phyloP scores from a whole-genome alignment of 2,329 filamentous ascomycete species.

The Thielaviopsis populi region DNA sequence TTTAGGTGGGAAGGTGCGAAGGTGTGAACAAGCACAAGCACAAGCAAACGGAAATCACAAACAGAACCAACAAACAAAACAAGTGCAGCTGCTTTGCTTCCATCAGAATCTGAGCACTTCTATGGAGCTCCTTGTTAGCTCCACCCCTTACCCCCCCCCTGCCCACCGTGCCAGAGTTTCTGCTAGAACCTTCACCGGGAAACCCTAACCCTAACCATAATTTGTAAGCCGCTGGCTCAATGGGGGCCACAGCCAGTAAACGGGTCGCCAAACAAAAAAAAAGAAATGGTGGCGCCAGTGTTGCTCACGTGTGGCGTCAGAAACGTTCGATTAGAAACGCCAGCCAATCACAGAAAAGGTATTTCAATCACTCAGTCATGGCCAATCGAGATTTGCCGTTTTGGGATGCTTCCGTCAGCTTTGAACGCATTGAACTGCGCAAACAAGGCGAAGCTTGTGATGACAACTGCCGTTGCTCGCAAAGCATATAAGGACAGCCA shows the following conservation, averaged over 20 bases:
- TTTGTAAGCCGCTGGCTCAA: neutral
- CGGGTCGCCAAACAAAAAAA: neutral
- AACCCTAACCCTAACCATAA: neutral
- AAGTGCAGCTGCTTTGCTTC: neutral
- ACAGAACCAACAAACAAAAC: neutral
- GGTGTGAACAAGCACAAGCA: too few relatives aligned
- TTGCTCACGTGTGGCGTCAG: neutral
- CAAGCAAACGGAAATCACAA: neutral
- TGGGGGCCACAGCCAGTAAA: neutral
- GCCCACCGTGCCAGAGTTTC: neutral
- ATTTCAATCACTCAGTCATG: constrained; percentile 16
- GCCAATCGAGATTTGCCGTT: constrained; percentile 8
- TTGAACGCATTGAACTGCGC: constrained; percentile 2
- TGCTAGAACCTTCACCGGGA: neutral
- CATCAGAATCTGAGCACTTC: neutral
- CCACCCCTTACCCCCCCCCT: too few relatives aligned
- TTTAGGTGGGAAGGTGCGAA: too few relatives aligned
- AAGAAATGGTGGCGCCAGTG: constrained; percentile 6
- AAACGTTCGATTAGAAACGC: constrained; percentile 6
- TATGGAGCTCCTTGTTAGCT: neutral
- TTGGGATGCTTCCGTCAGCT: constrained; percentile 9
- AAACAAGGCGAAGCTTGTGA: constrained; percentile 1
- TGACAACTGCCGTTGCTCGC: neutral
- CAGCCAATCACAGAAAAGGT: constrained; percentile 15
- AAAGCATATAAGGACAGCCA: constrained; percentile 14